Base-by-base conservation (phyloP, 2,329 filamentous ascomycete genomes). In the Aquanectria penicillioides region DNA sequence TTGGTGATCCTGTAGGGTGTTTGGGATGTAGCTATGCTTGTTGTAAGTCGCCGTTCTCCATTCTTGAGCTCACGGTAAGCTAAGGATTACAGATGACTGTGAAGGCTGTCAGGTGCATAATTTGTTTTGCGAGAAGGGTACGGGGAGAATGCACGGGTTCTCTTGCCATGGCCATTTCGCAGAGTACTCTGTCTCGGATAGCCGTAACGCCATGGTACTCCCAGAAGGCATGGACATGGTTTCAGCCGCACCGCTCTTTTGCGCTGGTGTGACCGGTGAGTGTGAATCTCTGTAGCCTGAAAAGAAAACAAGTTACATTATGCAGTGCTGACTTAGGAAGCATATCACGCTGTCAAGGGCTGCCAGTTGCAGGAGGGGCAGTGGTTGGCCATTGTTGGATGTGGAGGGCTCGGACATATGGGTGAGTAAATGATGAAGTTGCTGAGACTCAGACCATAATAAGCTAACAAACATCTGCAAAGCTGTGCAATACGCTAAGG, bases 211-310 rank as follows among this genome's bases (percentile, higher is more conserved):
- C 13, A 66, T 70, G 52, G 55, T 65, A n/a, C 56, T 71, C 13
- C 69, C 69, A 13, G 50, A 62, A 5, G 56, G 60, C 15, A 54
- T 69, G 38, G 50, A 61, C 11, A 44, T 61, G 28, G 43, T 57
- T 7, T 50, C 55, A 5, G 59, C 66, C 3, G 65, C 69, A 18
- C 66, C 68, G 2, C 48, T 71, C 25, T 71, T 71, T 44, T 71
- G 69, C 33, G 69, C 68, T 18, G 69, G 69, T 5, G 53, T 54
- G 18, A 54, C 51, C 15, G 54, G 47, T 37, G 5, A 25, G 46
- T n/a, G 64, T 38, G 57, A 38, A 12, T n/a, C n/a, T n/a, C n/a
- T n/a, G n/a, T n/a, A n/a, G n/a, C n/a, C n/a, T n/a, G n/a, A n/a
- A n/a, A n/a, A n/a, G n/a, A n/a, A n/a, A n/a, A n/a, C n/a, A n/a